phyloP scores from a whole-genome alignment of 2,329 filamentous ascomycete species.

The Aureobasidium sp. region DNA sequence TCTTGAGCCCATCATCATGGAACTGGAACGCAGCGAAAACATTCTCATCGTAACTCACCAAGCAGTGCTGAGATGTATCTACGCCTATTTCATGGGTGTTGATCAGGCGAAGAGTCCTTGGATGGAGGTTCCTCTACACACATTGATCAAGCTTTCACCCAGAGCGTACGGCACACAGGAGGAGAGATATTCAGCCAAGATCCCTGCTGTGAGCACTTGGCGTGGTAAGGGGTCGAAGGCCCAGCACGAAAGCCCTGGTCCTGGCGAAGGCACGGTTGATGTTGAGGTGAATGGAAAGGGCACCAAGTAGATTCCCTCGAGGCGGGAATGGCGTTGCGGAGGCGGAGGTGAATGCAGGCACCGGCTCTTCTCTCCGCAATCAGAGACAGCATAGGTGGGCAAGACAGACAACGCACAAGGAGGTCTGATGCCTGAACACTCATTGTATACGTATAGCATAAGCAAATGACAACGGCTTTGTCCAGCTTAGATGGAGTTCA shows the following conservation, averaged over 20 bases:
- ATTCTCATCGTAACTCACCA: slow-evolving; percentile 98
- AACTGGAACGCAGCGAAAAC: slow-evolving; percentile 90
- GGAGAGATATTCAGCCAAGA: slow-evolving; percentile 78
- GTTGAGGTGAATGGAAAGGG: not conserved
- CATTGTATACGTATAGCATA: slow-evolving; percentile 1
- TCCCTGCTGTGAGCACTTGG: slow-evolving; percentile 94
- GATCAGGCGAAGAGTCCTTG: slow-evolving; percentile 87
- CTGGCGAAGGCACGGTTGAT: slow-evolving; percentile 6
- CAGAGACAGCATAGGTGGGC: not conserved
- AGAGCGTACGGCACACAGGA: slow-evolving; percentile 91
- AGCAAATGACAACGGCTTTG: not conserved
- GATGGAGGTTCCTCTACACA: slow-evolving; percentile 98
- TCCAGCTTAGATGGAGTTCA: not conserved
- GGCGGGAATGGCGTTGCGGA: not conserved
- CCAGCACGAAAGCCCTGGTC: slow-evolving; percentile 58
- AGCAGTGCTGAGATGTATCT: slow-evolving; percentile 92
- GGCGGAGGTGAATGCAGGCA: not conserved
- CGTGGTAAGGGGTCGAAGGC: slow-evolving; percentile 87
- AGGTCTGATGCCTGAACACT: not conserved
- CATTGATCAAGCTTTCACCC: slow-evolving; percentile 91
- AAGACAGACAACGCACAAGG: not conserved
- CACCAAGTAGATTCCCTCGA: not conserved
- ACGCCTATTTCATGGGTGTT: slow-evolving; percentile 98
- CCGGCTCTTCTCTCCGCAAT: not conserved
- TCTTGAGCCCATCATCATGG: slow-evolving; percentile 98